A percentile compares a stretch with the other conserved stretches of the same genome.
These are phyloP conservation scores for Termitomyces sp. DNA, from an alignment of 768 basidiomycete genomes.

Conservation along the genomic window DNA sequence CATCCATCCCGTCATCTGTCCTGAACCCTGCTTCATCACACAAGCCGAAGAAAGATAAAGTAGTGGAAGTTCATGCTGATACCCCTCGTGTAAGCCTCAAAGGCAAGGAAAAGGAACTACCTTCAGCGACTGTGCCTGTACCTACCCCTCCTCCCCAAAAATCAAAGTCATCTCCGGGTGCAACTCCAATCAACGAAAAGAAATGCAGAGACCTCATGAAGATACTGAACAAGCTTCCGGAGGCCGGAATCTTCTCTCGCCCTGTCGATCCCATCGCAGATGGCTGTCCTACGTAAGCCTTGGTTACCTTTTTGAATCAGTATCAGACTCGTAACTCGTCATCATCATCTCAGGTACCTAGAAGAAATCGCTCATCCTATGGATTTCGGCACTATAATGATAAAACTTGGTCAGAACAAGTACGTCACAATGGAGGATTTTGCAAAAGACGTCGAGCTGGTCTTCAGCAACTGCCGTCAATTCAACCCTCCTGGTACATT, in stretches of 20 bases:
- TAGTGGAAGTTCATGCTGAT: constrained; percentile 23
- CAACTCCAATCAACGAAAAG: constrained; percentile 70
- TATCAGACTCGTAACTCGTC: not conserved
- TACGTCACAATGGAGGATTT: constrained; percentile 85
- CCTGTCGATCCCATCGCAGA: constrained; percentile 84
- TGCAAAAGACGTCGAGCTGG: constrained; percentile 72
- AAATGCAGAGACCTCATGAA: constrained; percentile 77
- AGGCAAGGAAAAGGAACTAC: constrained; percentile 71
- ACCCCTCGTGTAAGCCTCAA: constrained; percentile 50
- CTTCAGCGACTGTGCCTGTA: constrained; percentile 18
- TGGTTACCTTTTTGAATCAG: not conserved
- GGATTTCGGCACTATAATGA: constrained; percentile 84
- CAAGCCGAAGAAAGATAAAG: constrained; percentile 44
- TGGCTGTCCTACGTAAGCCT: constrained; percentile 86
- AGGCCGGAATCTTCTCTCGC: constrained; percentile 68
- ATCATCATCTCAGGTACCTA: constrained; percentile 59
- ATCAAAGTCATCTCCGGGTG: constrained; percentile 30
- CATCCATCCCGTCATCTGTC: not conserved
- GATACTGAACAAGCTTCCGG: constrained; percentile 54
- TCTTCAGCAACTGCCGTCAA: constrained; percentile 85
- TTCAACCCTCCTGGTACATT: constrained; percentile 88
- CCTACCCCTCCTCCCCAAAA: constrained; percentile 35
- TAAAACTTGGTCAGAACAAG: constrained; percentile 60
- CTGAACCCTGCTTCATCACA: constrained; percentile 20
- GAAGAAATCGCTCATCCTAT: constrained; percentile 91